phyloP scores from a whole-genome alignment of 2,329 filamentous ascomycete species.

The Cladosporium colombiae region DNA sequence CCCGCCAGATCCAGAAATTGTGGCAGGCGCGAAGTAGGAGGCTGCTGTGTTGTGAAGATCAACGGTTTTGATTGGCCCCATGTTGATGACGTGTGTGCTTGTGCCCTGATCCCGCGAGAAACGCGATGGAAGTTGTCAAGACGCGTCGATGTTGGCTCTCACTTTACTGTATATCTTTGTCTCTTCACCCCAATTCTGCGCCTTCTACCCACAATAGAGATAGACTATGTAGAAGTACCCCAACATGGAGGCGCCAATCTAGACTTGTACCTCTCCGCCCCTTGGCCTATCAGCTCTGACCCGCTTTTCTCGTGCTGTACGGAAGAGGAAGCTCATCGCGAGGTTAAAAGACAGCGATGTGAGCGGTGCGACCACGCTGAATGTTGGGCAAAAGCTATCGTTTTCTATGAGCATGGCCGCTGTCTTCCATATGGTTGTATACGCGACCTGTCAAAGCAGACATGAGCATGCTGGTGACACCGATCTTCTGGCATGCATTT shows the following conservation, averaged over 20 bases:
- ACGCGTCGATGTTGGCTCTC: background rate
- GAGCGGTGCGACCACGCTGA: background rate
- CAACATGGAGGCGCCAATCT: background rate
- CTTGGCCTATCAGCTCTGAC: background rate
- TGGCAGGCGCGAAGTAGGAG: conserved; percentile 13
- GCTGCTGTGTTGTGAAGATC: conserved; percentile 12
- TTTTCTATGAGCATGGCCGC: background rate
- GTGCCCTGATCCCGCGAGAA: background rate
- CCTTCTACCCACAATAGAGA: background rate
- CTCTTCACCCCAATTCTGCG: background rate
- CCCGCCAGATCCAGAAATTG: background rate
- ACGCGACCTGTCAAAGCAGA: too few species aligned
- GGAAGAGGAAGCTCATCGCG: background rate
- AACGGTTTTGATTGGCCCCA: conserved; percentile 2
- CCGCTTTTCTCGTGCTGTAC: background rate
- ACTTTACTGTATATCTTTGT: background rate
- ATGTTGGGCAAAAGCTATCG: background rate
- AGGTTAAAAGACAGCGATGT: background rate
- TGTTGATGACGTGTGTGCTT: background rate
- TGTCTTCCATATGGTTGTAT: background rate
- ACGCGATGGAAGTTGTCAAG: too few species aligned
- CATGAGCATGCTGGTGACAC: too few species aligned
- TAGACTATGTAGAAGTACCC: background rate
- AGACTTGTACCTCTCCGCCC: background rate
- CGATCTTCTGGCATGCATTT: too few species aligned